Evolutionary conservation across 164 flowering plant species (phyloP).

Genomic region (Dillenia suffruticosa): DNA sequence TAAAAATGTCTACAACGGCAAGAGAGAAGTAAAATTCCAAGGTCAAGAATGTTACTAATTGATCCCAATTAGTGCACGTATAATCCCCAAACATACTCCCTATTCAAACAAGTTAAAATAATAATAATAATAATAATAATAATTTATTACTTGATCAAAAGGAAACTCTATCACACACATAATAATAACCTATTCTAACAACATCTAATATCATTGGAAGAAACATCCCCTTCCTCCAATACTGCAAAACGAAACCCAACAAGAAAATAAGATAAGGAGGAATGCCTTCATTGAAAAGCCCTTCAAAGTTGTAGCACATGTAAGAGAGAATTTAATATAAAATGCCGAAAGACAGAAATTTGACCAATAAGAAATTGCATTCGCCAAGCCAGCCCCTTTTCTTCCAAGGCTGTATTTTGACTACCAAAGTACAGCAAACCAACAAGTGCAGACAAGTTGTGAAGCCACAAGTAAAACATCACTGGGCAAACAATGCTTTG

Average conservation of each 20-base stretch:
- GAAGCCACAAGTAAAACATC: constrained; percentile 23
- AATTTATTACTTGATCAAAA: not conserved
- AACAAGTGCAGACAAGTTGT: constrained; percentile 17
- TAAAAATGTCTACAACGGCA: too few species aligned
- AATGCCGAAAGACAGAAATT: constrained; percentile 24
- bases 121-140: too few species aligned
- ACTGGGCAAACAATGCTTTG: constrained; percentile 25
- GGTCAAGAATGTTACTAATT: constrained; percentile 37
- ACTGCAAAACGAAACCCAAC: constrained; percentile 65
- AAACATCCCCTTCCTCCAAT: constrained; percentile 60
- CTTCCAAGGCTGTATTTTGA: constrained; percentile 25
- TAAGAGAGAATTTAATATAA: constrained; percentile 29
- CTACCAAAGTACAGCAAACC: constrained; percentile 27
- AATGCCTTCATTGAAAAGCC: constrained; percentile 34
- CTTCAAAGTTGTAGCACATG: constrained; percentile 32
- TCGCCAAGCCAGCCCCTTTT: constrained; percentile 30
- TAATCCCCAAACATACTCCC: constrained; percentile 80
- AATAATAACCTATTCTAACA: not conserved
- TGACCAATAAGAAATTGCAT: constrained; percentile 29
- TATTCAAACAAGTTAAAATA: constrained; percentile 8
- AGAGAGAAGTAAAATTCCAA: not conserved
- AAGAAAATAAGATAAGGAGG: constrained; percentile 61
- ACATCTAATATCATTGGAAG: not conserved
- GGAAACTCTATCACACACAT: not conserved
- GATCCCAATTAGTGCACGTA: constrained; percentile 70